Percentiles rank a stretch among this genome's conserved stretches.
Conservation (phyloP, 176 grass and related monocot species). For the Aechmea fasciata region DNA sequence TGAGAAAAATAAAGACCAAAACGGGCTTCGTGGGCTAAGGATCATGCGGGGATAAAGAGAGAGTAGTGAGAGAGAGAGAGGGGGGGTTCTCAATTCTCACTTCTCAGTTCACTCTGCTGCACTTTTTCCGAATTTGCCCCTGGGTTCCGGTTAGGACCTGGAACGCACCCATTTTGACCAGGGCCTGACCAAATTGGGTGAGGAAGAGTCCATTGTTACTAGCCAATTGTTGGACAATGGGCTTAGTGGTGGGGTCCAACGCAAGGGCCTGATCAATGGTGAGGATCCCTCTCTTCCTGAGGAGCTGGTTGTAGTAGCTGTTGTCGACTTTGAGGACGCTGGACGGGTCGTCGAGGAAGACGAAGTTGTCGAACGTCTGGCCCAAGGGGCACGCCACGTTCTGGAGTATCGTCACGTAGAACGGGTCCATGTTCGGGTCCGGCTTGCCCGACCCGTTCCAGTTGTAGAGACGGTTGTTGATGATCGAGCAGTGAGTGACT, state of each 20-base stretch:
- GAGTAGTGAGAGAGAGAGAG: too few species aligned
- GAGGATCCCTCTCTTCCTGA: conserved; percentile 39
- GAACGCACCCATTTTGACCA: conserved; percentile 55
- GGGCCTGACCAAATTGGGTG: conserved; percentile 41
- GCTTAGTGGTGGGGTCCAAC: conserved; percentile 22
- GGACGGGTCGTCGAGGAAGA: conserved; percentile 56
- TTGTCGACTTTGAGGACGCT: conserved; percentile 43
- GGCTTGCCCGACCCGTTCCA: conserved; percentile 40
- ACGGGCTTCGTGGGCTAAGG: neutral
- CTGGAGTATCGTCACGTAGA: conserved; percentile 26
- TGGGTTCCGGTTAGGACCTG: conserved; percentile 53
- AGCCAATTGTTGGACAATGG: conserved; percentile 26
- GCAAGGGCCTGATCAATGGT: conserved; percentile 52
- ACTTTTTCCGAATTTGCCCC: conserved; percentile 53
- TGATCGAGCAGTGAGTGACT: conserved; percentile 68
- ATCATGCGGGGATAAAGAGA: neutral
- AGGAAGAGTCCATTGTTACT: neutral
- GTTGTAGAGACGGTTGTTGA: conserved; percentile 46
- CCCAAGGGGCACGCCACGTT: conserved; percentile 29
- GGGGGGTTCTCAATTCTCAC: too few species aligned
- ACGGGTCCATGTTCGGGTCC: conserved; percentile 52
- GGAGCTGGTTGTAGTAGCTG: conserved; percentile 58
- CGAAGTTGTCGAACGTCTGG: conserved; percentile 30
- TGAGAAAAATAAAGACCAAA: neutral
- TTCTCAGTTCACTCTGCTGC: conserved; percentile 41